Evolutionary conservation across 2,329 filamentous ascomycete species (phyloP).

Genomic region (Alternaria panax): DNA sequence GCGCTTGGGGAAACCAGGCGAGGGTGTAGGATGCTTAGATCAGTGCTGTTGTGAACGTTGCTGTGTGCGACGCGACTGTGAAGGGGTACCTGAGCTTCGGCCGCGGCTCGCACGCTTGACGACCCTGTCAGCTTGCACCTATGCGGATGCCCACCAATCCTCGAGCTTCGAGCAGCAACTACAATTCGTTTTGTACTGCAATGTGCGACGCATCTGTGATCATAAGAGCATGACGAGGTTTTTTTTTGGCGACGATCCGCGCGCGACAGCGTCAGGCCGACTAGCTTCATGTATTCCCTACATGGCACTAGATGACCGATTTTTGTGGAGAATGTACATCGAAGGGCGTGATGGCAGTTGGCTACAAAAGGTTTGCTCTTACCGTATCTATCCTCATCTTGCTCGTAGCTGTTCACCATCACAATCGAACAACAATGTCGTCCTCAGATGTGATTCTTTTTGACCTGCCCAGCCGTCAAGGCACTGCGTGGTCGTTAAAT

Average conservation of each 20-base stretch:
- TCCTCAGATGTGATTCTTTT: conserved; percentile 62
- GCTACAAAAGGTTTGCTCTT: background rate
- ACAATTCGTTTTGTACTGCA: background rate
- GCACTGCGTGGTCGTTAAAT: conserved; percentile 69
- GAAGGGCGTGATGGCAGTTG: background rate
- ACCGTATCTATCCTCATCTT: background rate
- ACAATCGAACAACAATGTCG: conserved; percentile 11
- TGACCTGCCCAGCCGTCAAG: conserved; percentile 66
- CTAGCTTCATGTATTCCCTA: background rate
- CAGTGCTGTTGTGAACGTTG: background rate
- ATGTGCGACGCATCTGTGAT: background rate
- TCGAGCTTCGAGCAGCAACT: background rate
- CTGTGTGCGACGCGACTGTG: background rate
- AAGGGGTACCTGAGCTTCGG: background rate
- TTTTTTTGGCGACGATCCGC: background rate
- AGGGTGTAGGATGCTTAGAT: background rate
- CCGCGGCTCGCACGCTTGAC: background rate
- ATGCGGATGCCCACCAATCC: background rate
- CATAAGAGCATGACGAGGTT: background rate
- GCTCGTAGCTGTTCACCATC: background rate
- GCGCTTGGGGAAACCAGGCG: background rate
- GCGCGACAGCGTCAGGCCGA: background rate
- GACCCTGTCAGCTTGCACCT: background rate
- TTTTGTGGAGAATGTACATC: background rate
- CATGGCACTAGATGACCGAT: conserved; percentile 13